Evolutionary conservation across 2,329 filamentous ascomycete species (phyloP).

Genomic region (Hymenotorrendiella dingleyae): DNA sequence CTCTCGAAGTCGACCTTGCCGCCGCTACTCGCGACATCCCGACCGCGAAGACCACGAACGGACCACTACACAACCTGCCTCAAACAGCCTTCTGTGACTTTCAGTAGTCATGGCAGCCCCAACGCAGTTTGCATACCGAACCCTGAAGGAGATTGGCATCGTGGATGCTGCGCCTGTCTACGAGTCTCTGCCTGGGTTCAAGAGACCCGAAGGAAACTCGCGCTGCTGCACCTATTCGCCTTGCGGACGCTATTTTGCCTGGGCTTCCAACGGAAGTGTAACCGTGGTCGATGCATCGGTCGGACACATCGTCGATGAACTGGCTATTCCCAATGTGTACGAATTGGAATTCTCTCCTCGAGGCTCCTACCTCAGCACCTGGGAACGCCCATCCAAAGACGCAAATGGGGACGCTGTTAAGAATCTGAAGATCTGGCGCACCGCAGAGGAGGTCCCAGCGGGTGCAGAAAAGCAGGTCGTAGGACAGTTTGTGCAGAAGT

Average conservation of each 20-base stretch:
- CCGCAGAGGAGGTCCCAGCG: conserved; percentile 61
- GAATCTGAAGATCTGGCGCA: conserved; percentile 96
- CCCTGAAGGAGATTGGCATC: conserved; percentile 91
- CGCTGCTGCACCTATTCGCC: conserved; percentile 94
- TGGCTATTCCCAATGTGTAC: conserved; percentile 79
- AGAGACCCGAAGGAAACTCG: conserved; percentile 84
- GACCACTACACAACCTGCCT: conserved; percentile 22
- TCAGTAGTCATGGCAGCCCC: conserved; percentile 89
- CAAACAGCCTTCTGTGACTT: conserved; percentile 55
- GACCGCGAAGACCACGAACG: conserved; percentile 7
- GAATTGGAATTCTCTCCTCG: conserved; percentile 91
- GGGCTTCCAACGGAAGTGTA: conserved; percentile 83
- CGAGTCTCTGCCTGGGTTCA: conserved; percentile 75
- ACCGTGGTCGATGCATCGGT: conserved; percentile 75
- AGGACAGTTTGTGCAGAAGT: conserved; percentile 91
- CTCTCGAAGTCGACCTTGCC: conserved; percentile 8
- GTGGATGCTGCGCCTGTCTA: conserved; percentile 89
- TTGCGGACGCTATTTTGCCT: conserved; percentile 93
- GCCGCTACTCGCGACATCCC: conserved; percentile 14
- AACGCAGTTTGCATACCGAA: conserved; percentile 95
- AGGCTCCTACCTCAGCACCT: conserved; percentile 91
- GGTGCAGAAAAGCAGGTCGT: conserved; percentile 65
- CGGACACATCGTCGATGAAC: conserved; percentile 66
- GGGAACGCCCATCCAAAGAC: conserved; percentile 90
- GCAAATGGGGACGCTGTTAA: conserved; percentile 88